phyloP scores from a whole-genome alignment of 257 asterid species.

The Lantana camara region DNA sequence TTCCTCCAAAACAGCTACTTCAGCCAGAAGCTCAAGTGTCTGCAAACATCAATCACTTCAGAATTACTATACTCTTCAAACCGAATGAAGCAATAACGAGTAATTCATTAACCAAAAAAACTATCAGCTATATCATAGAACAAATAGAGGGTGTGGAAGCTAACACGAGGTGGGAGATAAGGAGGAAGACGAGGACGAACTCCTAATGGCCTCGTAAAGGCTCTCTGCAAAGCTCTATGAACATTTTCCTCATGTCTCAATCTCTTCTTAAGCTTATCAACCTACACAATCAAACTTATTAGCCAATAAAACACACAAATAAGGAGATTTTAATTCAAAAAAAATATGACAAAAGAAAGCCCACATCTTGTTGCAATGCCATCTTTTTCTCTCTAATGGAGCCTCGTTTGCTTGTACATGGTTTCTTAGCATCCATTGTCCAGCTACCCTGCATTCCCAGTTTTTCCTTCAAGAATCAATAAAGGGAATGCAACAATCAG shows the following conservation, averaged over 20 bases:
- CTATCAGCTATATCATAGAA: background rate
- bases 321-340: background rate
- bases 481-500: constrained; percentile 37
- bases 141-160: constrained; percentile 27
- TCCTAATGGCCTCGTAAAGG: constrained; percentile 88
- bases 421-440: constrained; percentile 53
- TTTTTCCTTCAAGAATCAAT: constrained; percentile 52
- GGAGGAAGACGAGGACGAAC: constrained; percentile 96
- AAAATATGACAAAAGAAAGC: background rate
- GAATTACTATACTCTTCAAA: constrained; percentile 40
- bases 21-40: constrained; percentile 97
- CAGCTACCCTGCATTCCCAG: constrained; percentile 44
- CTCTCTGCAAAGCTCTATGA: constrained; percentile 92
- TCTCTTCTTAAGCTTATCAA: constrained; percentile 85
- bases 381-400: constrained; percentile 66
- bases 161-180: constrained; percentile 79
- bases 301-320: background rate
- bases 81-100: background rate
- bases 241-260: constrained; percentile 91
- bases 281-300: constrained; percentile 39
- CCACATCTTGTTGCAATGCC: constrained; percentile 84
- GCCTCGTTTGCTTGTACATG: constrained; percentile 43
- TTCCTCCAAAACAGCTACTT: constrained; percentile 96
- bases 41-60: constrained; percentile 33
- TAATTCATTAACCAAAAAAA: background rate